These are phyloP conservation scores for Plasmodium vivax DNA, from an alignment of 169 alveolate genomes.

Conservation along the genomic window DNA sequence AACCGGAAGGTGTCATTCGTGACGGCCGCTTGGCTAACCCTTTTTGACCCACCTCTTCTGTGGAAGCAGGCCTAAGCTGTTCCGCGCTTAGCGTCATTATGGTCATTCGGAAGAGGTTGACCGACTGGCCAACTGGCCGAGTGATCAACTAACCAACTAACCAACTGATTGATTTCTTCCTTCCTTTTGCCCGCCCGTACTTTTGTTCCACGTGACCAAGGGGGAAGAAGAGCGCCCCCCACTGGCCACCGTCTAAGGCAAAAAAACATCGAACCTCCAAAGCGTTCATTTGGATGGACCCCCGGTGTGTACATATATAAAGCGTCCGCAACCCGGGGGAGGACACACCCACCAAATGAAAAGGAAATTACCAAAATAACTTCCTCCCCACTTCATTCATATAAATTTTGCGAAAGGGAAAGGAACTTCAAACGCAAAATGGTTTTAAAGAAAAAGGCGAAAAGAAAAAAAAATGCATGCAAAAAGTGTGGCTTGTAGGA, in stretches of 20 bases:
- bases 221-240: not conserved
- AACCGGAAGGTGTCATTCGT: not conserved
- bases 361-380: not conserved
- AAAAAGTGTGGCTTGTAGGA: not conserved
- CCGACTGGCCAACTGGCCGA: not conserved
- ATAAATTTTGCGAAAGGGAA: not conserved
- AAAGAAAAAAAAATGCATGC: not conserved
- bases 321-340: not conserved
- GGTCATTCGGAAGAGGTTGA: not conserved
- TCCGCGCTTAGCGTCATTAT: not conserved
- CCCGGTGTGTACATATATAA: not conserved
- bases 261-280: not conserved
- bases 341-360: not conserved
- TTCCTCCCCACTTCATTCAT: not conserved
- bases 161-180: not conserved
- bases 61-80: not conserved
- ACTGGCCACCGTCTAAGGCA: not conserved
- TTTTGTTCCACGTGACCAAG: not conserved
- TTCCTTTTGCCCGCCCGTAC: not conserved
- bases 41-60: not conserved
- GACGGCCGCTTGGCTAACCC: not conserved
- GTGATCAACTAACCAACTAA: not conserved
- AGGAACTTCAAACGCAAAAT: not conserved
- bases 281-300: not conserved
- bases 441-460: not conserved